Evolutionary conservation across 2,329 filamentous ascomycete species (phyloP).

Genomic region (Graphium sp.): DNA sequence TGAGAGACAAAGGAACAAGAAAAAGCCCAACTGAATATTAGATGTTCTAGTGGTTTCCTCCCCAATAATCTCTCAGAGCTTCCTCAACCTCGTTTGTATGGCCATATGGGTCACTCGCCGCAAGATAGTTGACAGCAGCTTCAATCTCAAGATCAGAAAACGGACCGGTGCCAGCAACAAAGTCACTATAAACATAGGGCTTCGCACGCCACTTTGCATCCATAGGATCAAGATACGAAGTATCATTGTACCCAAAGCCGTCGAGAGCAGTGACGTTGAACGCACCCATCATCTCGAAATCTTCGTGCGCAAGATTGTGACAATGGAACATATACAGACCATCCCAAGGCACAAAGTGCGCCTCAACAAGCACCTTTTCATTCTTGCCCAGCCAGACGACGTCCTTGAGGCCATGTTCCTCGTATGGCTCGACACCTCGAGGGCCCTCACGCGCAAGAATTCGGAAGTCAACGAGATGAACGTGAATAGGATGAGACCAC

Average conservation of each 20-base stretch:
- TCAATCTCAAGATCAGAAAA: neutral
- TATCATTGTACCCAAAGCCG: slow-evolving; percentile 20
- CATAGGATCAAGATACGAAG: slow-evolving; percentile 19
- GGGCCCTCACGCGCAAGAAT: slow-evolving; percentile 29
- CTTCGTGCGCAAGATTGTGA: slow-evolving; percentile 27
- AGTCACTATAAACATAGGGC: neutral
- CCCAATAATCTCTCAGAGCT: slow-evolving; percentile 1
- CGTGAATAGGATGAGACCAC: slow-evolving; percentile 36
- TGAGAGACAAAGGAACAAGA: too few relatives aligned
- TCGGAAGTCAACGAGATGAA: slow-evolving; percentile 42
- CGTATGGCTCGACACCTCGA: slow-evolving; percentile 27
- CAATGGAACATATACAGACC: slow-evolving; percentile 34
- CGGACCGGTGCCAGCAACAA: neutral
- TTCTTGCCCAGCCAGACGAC: slow-evolving; percentile 34
- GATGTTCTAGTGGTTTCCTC: too few relatives aligned
- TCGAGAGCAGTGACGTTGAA: slow-evolving; percentile 22
- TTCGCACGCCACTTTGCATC: slow-evolving; percentile 14
- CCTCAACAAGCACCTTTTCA: slow-evolving; percentile 31
- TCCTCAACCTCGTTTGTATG: neutral
- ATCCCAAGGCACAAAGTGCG: slow-evolving; percentile 32
- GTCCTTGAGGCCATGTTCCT: slow-evolving; percentile 37
- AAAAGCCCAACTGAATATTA: too few relatives aligned
- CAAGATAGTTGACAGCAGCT: slow-evolving; percentile 1
- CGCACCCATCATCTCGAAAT: slow-evolving; percentile 27
- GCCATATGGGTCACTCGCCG: neutral